phyloP scores from a whole-genome alignment of 164 flowering plant species.

The Vitis rotundifolia region DNA sequence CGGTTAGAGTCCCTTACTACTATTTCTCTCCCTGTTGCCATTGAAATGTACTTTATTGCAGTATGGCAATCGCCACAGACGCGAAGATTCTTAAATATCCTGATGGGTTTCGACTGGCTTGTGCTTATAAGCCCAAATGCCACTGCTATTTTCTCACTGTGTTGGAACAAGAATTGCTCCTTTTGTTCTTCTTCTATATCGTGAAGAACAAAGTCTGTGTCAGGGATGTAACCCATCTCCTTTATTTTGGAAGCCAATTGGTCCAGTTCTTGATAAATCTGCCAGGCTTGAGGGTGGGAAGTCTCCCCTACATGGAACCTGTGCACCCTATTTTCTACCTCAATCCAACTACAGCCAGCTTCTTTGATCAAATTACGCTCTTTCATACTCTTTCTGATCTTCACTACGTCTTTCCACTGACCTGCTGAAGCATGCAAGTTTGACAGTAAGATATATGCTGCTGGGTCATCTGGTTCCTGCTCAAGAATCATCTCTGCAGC shows the following conservation, averaged over 20 bases:
- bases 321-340: slow-evolving; percentile 55
- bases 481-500: slow-evolving; percentile 68
- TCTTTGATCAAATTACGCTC: slow-evolving; percentile 67
- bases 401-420: slow-evolving; percentile 57
- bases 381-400: slow-evolving; percentile 69
- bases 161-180: slow-evolving; percentile 69
- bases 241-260: slow-evolving; percentile 49
- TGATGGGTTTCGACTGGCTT: slow-evolving; percentile 46
- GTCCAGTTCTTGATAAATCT: slow-evolving; percentile 61
- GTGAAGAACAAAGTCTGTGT: slow-evolving; percentile 72
- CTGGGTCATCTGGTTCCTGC: slow-evolving; percentile 68
- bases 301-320: slow-evolving; percentile 80
- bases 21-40: slow-evolving; percentile 56
- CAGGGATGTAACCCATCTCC: slow-evolving; percentile 65
- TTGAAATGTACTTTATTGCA: slow-evolving; percentile 62
- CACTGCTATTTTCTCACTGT: slow-evolving; percentile 87
- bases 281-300: slow-evolving; percentile 54
- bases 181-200: slow-evolving; percentile 77
- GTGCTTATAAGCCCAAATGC: slow-evolving; percentile 73
- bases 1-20: slow-evolving; percentile 72
- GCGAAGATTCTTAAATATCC: slow-evolving; percentile 75
- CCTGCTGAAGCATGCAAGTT: slow-evolving; percentile 77
- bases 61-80: slow-evolving; percentile 85
- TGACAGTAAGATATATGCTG: slow-evolving; percentile 73
- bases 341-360: slow-evolving; percentile 93